Base-by-base conservation (phyloP, 2,329 filamentous ascomycete genomes). In the Pseudogymnoascus pannorum region DNA sequence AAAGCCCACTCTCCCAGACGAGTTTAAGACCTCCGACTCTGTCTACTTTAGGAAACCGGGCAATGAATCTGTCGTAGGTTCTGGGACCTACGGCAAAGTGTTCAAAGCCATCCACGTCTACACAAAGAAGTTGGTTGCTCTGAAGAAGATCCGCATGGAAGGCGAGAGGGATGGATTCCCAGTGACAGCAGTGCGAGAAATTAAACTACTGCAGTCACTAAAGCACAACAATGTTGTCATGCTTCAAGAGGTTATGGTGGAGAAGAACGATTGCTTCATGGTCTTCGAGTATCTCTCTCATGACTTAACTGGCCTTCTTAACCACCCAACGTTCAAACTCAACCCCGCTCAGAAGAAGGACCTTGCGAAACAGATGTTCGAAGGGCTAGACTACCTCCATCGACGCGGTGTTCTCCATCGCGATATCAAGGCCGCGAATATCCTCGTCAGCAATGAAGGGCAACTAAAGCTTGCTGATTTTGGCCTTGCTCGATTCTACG, bases 221-320 rank as follows among this genome's bases (percentile, higher is more conserved):
- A 87, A 87, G 65, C 91, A 96, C 69, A 77, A 81, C 63, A 96
- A 95, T 69, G 87, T 96, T 58, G 91, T 96, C 62, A 86, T 87
- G 40, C 77, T 96, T 16, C 85, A 89, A 66, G 92, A 96, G 75
- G 91, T 95, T 66, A 99, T 99, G 94, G 94, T 99, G 2, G 94
- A 99, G 76, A 90, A 88, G 72, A 97, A 97, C 68, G 92, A 97
- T 75, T 99, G 94, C 74, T 99, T 96, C 75, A 99, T 99, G 94
- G 94, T 99, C 2, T 99, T 99, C 66, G 94, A 99, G 73, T 99
- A 99, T 72, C 81, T 97, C 31, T 93, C 94, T 1, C 94, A 99
- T 73, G 94, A 99, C 73, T 79, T 99, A 64, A 99, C 94, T 2
- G 94, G 94, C 12, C 79, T 99, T 31, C 84, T 99, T 64, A 97